Conservation (phyloP, 306 rosid genomes). For the Potentilla sterilis region DNA sequence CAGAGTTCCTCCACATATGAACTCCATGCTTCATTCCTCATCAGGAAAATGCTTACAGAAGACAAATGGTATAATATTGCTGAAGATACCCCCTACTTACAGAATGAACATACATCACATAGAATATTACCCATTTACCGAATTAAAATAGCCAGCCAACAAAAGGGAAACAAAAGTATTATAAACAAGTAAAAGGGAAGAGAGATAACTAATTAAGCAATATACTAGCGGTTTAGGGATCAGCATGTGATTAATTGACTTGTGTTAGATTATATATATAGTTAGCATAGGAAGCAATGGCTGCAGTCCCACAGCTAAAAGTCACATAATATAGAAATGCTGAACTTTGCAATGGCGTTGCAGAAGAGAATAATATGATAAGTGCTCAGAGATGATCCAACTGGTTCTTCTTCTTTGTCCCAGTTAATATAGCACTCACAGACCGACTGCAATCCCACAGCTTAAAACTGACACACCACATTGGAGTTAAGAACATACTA, state of each 20-base stretch:
- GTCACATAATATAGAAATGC: conserved; percentile 13
- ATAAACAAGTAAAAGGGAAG: not conserved
- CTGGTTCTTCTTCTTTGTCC: conserved; percentile 5
- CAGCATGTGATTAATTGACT: conserved; percentile 7
- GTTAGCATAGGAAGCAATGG: not conserved
- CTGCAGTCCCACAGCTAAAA: conserved; percentile 24
- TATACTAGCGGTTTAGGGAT: not conserved
- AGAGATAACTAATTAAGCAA: not conserved
- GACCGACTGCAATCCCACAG: conserved; percentile 12
- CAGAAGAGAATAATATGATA: conserved; percentile 12
- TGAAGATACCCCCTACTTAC: not conserved
- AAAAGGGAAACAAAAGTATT: not conserved
- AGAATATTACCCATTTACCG: not conserved
- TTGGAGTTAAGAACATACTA: not conserved
- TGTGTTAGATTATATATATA: not conserved
- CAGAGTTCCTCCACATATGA: conserved; percentile 12
- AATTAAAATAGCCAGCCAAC: not conserved
- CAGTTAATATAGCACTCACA: not conserved
- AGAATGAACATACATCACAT: not conserved
- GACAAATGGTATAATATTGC: not conserved
- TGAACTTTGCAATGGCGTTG: not conserved
- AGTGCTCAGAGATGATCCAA: not conserved
- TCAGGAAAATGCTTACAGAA: not conserved
- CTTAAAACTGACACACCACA: conserved; percentile 7
- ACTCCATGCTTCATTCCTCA: conserved; percentile 9